Evolutionary conservation across 2,329 filamentous ascomycete genomes (phyloP).

Genomic region (Penicillium rolfsii): DNA sequence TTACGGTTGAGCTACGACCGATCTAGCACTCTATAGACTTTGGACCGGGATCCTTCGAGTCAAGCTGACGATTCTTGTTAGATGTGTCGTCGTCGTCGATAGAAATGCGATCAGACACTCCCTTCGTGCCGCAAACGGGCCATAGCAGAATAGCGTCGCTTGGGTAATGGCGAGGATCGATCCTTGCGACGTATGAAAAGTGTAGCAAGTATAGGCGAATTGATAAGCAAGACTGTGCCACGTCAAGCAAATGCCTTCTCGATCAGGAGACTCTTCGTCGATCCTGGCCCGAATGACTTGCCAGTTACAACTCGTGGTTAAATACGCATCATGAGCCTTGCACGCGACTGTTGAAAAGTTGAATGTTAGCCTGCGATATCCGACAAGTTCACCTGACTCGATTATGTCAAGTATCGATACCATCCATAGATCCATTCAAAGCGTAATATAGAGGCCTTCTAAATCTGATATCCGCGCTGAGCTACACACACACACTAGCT

Average conservation of each 20-base stretch:
- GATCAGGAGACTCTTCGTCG: constrained; percentile 4
- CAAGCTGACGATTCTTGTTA: constrained; percentile 13
- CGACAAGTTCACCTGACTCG: constrained; percentile 5
- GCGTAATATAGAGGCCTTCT: constrained; percentile 16
- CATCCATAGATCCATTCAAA: constrained; percentile 8
- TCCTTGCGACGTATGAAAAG: constrained; percentile 19
- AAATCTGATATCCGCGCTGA: constrained; percentile 21
- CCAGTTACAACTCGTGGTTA: constrained; percentile 8
- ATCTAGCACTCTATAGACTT: background rate
- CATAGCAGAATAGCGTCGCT: background rate
- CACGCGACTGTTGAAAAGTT: background rate
- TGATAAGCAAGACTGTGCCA: constrained; percentile 15
- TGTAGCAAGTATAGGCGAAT: constrained; percentile 16
- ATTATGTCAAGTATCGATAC: constrained; percentile 6
- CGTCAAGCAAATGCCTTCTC: background rate
- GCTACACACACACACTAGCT: background rate
- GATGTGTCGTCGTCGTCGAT: constrained; percentile 20
- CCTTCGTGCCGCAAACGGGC: constrained; percentile 14
- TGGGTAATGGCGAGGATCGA: constrained; percentile 12
- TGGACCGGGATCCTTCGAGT: constrained; percentile 5
- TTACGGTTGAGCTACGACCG: background rate
- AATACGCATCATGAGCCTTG: constrained; percentile 14
- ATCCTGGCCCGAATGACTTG: constrained; percentile 8
- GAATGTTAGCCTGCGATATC: background rate
- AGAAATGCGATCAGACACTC: constrained; percentile 16